Evolutionary conservation across 192 early-diverging fungal species (phyloP).

Genomic region (Linnemannia exigua): DNA sequence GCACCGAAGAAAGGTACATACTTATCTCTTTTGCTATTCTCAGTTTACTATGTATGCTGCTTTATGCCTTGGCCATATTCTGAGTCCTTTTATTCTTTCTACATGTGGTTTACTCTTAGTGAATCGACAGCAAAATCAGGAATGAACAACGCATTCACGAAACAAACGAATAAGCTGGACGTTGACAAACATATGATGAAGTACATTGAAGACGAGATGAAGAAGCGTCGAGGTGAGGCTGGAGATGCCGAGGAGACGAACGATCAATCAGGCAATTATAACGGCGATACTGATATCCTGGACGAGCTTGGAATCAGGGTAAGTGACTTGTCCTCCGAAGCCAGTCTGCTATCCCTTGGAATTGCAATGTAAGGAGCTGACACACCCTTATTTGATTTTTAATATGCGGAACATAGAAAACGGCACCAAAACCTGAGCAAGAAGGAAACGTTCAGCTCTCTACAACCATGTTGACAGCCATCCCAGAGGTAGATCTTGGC

Average conservation of each 20-base stretch:
- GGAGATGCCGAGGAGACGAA: slow-evolving; percentile 45
- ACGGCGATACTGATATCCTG: slow-evolving; percentile 56
- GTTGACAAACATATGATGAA: slow-evolving; percentile 90
- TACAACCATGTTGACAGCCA: slow-evolving; percentile 89
- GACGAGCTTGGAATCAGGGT: slow-evolving; percentile 54
- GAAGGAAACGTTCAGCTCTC: slow-evolving; percentile 92
- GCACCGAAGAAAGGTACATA: slow-evolving; percentile 40
- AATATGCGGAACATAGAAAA: slow-evolving; percentile 42
- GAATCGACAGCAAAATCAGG: slow-evolving; percentile 34
- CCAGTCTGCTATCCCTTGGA: slow-evolving; percentile 34
- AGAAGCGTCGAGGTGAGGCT: slow-evolving; percentile 65
- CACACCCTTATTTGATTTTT: background rate
- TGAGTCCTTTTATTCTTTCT: slow-evolving; percentile 46
- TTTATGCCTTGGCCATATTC: no score
- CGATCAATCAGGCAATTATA: slow-evolving; percentile 14
- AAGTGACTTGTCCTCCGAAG: background rate
- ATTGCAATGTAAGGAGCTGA: background rate
- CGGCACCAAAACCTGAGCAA: slow-evolving; percentile 73
- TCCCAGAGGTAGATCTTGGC: slow-evolving; percentile 93
- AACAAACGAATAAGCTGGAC: slow-evolving; percentile 81
- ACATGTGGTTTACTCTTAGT: slow-evolving; percentile 8
- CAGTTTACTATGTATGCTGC: background rate
- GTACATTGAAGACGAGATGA: slow-evolving; percentile 86
- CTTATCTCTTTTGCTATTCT: background rate
- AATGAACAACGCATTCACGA: slow-evolving; percentile 76